Conservation (phyloP, 164 flowering plant genomes). For the Tetrastigma voinierianum region DNA sequence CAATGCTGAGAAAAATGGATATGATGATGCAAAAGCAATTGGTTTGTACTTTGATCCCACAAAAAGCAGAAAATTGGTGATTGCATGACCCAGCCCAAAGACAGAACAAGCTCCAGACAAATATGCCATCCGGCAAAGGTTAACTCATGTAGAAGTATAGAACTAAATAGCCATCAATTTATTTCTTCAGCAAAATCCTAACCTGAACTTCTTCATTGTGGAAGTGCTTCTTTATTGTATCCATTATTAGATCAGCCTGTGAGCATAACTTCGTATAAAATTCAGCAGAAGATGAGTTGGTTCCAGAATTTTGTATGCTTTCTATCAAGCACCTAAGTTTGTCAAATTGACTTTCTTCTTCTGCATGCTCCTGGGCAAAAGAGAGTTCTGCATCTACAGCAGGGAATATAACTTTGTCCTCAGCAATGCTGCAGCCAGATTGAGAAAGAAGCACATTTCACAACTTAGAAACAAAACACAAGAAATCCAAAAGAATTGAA, state of each 20-base stretch:
- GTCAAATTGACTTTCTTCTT: constrained; percentile 82
- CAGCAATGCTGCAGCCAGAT: constrained; percentile 83
- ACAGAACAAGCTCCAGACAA: too few species aligned
- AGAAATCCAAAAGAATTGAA: not conserved
- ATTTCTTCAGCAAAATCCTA: not conserved
- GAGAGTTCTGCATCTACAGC: constrained; percentile 85
- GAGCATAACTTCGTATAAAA: constrained; percentile 68
- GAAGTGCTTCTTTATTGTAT: constrained; percentile 71
- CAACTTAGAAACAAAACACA: not conserved
- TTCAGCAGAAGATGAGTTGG: constrained; percentile 61
- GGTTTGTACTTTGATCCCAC: too few species aligned
- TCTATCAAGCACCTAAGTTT: constrained; percentile 79
- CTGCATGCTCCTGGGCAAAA: constrained; percentile 84
- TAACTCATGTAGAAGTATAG: too few species aligned
- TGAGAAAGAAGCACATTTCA: constrained; percentile 6
- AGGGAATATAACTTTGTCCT: constrained; percentile 93
- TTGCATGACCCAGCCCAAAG: too few species aligned
- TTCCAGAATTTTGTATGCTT: constrained; percentile 74
- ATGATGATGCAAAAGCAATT: too few species aligned
- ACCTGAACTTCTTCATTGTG: constrained; percentile 87
- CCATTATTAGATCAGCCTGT: constrained; percentile 85
- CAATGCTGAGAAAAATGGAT: too few species aligned
- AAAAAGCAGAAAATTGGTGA: too few species aligned
- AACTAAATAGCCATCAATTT: too few species aligned
- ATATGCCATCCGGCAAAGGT: too few species aligned